phyloP scores from a whole-genome alignment of 2,329 filamentous ascomycete genomes.

The Hypoxylon sp. region DNA sequence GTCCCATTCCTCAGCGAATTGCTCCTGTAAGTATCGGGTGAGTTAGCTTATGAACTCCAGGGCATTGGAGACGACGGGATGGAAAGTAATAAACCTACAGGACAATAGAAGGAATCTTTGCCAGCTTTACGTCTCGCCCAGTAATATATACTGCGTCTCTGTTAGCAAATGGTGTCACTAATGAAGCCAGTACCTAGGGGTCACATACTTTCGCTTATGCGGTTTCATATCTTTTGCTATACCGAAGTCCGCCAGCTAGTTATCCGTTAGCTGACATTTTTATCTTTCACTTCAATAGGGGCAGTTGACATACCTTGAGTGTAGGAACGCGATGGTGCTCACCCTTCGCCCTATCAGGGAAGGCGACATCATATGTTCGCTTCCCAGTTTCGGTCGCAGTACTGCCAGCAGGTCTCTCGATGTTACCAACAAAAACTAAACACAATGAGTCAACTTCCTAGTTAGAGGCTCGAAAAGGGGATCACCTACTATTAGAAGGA shows the following conservation, averaged over 20 bases:
- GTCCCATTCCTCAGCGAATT: conserved; percentile 36
- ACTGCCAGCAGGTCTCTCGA: conserved; percentile 14
- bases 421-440: conserved; percentile 43
- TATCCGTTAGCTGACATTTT: conserved; percentile 4
- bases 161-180: conserved; percentile 3
- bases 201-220: conserved; percentile 47
- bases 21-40: conserved; percentile 23
- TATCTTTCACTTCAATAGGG: too few species aligned
- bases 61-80: neutral
- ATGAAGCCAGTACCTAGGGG: neutral
- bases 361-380: neutral
- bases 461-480: neutral
- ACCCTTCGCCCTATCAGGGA: conserved; percentile 13
- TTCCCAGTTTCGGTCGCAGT: neutral
- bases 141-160: conserved; percentile 44
- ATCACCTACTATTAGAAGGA: conserved; percentile 45
- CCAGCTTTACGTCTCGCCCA: neutral
- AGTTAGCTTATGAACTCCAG: neutral
- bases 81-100: conserved; percentile 33
- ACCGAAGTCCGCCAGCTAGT: conserved; percentile 49
- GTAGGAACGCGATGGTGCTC: conserved; percentile 27
- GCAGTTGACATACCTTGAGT: conserved; percentile 21
- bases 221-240: conserved; percentile 30
- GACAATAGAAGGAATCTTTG: conserved; percentile 35
- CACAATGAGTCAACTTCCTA: conserved; percentile 8